Evolutionary conservation across 495 filamentous ascomycete genomes (phyloP).

Genomic region (Penicillium steckii): DNA sequence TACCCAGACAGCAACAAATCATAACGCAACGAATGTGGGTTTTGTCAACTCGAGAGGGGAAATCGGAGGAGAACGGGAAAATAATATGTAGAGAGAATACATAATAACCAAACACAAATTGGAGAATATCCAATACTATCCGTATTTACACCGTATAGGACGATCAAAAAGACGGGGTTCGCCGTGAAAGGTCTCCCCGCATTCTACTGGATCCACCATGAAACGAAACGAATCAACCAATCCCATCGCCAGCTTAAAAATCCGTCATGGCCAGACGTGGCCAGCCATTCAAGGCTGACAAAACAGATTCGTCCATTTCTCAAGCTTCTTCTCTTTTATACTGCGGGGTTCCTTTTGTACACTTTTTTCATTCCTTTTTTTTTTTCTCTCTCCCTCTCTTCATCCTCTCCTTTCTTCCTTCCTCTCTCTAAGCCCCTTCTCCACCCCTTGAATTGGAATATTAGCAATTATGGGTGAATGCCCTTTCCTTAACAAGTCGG

Average conservation of each 20-base stretch:
- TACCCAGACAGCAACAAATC: too few species aligned
- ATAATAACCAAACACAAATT: too few species aligned
- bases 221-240: conserved; percentile 4
- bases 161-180: conserved; percentile 1
- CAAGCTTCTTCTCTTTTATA: conserved; percentile 2
- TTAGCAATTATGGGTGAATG: conserved; percentile 41
- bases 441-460: neutral
- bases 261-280: conserved; percentile 14
- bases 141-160: too few species aligned
- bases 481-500: conserved; percentile 40
- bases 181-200: conserved; percentile 1
- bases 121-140: too few species aligned
- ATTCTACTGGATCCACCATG: conserved; percentile 11
- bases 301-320: conserved; percentile 14
- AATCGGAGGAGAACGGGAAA: neutral
- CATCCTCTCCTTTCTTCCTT: neutral
- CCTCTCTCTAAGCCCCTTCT: neutral
- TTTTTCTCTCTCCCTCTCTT: neutral
- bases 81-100: too few species aligned
- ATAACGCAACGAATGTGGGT: too few species aligned
- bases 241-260: conserved; percentile 19
- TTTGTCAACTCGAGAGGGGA: neutral
- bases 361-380: neutral
- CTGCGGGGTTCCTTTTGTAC: neutral
- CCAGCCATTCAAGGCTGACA: conserved; percentile 16